phyloP scores from a whole-genome alignment of 2,329 filamentous ascomycete genomes.

The Acephala macrosclerotiorum region DNA sequence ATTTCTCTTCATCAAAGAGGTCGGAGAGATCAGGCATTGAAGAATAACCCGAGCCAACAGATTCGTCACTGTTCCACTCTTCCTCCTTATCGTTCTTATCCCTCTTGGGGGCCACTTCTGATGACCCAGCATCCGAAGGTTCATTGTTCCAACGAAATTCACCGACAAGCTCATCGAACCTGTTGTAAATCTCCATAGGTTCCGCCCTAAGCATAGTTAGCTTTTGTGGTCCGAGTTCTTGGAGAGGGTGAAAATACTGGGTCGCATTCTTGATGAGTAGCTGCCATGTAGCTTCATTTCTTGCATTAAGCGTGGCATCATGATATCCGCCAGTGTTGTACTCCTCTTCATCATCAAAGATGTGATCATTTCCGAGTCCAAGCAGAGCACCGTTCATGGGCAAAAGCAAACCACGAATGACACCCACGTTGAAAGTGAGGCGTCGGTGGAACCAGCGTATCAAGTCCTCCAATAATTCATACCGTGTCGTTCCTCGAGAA shows the following conservation, averaged over 20 bases:
- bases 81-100: no score
- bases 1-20: no score
- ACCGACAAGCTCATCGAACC: no score
- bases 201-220: no score
- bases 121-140: no score
- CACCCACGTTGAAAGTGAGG: slow-evolving; percentile 21
- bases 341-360: slow-evolving; percentile 13
- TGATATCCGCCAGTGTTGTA: slow-evolving; percentile 12
- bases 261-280: background rate
- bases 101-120: no score
- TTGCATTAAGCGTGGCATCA: background rate
- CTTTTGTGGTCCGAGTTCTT: no score
- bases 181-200: no score
- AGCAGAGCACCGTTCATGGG: slow-evolving; percentile 7
- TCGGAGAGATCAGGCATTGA: no score
- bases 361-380: slow-evolving; percentile 10
- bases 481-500: background rate
- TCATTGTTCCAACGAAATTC: no score
- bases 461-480: slow-evolving; percentile 18
- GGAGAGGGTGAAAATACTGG: background rate
- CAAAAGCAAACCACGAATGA: slow-evolving; percentile 2
- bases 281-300: slow-evolving; percentile 10
- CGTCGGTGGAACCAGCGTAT: slow-evolving; percentile 23
- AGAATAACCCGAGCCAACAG: no score
- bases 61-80: no score